These are phyloP conservation scores for Apodospora peruviana DNA, from an alignment of 495 filamentous ascomycete species.

Conservation along the genomic window DNA sequence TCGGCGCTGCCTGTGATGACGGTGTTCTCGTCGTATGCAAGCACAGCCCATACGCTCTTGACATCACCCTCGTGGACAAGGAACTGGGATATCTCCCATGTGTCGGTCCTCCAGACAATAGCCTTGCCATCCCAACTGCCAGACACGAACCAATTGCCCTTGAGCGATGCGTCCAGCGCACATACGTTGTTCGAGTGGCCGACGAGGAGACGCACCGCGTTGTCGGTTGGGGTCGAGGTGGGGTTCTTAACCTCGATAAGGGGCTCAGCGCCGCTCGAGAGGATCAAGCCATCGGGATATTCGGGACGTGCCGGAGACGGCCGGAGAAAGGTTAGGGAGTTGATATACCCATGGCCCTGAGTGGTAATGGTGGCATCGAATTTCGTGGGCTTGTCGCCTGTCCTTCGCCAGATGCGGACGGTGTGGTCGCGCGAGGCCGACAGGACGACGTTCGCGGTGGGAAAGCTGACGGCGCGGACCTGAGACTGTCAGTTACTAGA, in stretches of 20 bases:
- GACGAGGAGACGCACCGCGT: constrained; percentile 78
- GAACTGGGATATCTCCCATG: constrained; percentile 60
- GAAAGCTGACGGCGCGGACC: constrained; percentile 87
- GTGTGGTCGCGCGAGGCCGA: constrained; percentile 90
- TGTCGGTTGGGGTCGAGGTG: constrained; percentile 52
- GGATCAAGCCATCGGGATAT: constrained; percentile 73
- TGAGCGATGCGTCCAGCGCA: constrained; percentile 68
- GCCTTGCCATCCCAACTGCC: constrained; percentile 93
- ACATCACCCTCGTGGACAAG: constrained; percentile 66
- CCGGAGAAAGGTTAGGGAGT: constrained; percentile 70
- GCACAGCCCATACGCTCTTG: constrained; percentile 78
- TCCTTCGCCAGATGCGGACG: constrained; percentile 74
- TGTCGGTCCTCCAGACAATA: constrained; percentile 67
- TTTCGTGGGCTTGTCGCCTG: constrained; percentile 53
- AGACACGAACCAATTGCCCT: constrained; percentile 70
- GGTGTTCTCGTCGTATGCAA: constrained; percentile 73
- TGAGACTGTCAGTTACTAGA: constrained; percentile 28
- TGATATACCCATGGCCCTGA: constrained; percentile 77
- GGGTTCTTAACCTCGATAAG: constrained; percentile 87
- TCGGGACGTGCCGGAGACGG: constrained; percentile 62
- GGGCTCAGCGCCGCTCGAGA: constrained; percentile 83
- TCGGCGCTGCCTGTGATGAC: constrained; percentile 93
- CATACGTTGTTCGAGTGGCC: constrained; percentile 87
- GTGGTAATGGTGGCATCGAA: constrained; percentile 73
- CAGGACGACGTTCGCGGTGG: constrained; percentile 62